A percentile compares a stretch with the other conserved stretches of the same genome.
Conservation (phyloP, 495 filamentous ascomycete genomes). For the Jackrogersella minutella region DNA sequence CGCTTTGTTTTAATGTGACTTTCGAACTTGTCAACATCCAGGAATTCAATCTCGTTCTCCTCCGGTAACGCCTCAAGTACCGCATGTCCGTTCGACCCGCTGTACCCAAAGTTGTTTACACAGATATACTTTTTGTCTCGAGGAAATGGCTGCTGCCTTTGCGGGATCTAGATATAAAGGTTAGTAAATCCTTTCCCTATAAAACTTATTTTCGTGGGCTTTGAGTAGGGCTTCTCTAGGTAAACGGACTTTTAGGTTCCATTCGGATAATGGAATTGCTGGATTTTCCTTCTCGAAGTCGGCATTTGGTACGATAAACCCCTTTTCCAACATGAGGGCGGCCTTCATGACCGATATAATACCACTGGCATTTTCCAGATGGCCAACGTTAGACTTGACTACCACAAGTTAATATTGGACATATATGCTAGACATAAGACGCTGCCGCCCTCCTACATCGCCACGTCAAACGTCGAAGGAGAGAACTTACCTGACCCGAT, state of each 20-base stretch:
- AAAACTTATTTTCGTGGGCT: neutral
- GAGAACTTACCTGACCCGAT: conserved; percentile 54
- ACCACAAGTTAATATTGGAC: too few relatives aligned
- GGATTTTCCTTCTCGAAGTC: conserved; percentile 63
- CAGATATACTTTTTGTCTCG: conserved; percentile 50
- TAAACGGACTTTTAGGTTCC: conserved; percentile 51
- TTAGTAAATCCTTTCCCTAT: conserved; percentile 6
- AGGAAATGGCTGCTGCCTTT: conserved; percentile 47
- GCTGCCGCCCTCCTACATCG: too few relatives aligned
- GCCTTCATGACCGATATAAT: conserved; percentile 66
- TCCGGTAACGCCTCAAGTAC: conserved; percentile 30
- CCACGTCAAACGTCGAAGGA: too few relatives aligned
- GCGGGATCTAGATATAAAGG: conserved; percentile 34
- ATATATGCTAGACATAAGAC: too few relatives aligned
- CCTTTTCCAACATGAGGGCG: conserved; percentile 62
- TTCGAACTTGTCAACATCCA: conserved; percentile 31
- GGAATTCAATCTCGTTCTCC: conserved; percentile 30
- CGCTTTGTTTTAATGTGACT: conserved; percentile 36
- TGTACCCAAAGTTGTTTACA: conserved; percentile 56
- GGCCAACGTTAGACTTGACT: conserved; percentile 66
- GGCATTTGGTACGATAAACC: conserved; percentile 57
- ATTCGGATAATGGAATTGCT: conserved; percentile 56
- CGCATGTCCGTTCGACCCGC: conserved; percentile 38
- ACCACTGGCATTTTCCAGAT: conserved; percentile 63
- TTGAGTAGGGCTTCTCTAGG: neutral